phyloP scores from a whole-genome alignment of 2,329 filamentous ascomycete species.

The Aspergillus clavatus region DNA sequence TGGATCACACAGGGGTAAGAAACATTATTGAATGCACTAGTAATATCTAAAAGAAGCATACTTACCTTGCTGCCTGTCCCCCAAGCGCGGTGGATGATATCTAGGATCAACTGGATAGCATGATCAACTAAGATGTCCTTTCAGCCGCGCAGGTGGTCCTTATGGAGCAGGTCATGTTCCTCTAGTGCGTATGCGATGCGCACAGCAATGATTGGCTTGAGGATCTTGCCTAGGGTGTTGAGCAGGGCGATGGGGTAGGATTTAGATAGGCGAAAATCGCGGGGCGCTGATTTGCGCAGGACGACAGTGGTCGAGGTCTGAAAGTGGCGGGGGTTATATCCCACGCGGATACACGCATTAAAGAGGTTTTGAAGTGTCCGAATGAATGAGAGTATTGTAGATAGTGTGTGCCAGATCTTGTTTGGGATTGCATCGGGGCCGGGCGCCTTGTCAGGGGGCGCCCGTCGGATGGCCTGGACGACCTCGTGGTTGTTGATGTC shows the following conservation, averaged over 20 bases:
- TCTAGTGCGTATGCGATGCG: conserved; percentile 8
- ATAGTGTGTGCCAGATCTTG: background rate
- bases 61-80: background rate
- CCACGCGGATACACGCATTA: background rate
- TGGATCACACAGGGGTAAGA: conserved; percentile 8
- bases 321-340: conserved; percentile 7
- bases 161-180: conserved; percentile 4
- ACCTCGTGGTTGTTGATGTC: too few relatives aligned
- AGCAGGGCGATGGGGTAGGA: conserved; percentile 15
- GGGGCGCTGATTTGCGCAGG: conserved; percentile 2
- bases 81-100: conserved; percentile 6
- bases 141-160: conserved; percentile 9
- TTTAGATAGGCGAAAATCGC: conserved; percentile 8
- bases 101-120: conserved; percentile 8
- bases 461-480: too few relatives aligned
- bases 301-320: conserved; percentile 4
- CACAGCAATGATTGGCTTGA: conserved; percentile 7
- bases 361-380: background rate
- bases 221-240: conserved; percentile 10
- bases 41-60: conserved; percentile 12
- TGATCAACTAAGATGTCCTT: conserved; percentile 12
- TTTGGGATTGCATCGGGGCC: too few relatives aligned
- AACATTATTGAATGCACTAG: conserved; percentile 11
- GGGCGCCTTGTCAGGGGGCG: background rate
- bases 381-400: background rate